phyloP scores from a whole-genome alignment of 306 rosid genomes.

The Fragaria vesca region DNA sequence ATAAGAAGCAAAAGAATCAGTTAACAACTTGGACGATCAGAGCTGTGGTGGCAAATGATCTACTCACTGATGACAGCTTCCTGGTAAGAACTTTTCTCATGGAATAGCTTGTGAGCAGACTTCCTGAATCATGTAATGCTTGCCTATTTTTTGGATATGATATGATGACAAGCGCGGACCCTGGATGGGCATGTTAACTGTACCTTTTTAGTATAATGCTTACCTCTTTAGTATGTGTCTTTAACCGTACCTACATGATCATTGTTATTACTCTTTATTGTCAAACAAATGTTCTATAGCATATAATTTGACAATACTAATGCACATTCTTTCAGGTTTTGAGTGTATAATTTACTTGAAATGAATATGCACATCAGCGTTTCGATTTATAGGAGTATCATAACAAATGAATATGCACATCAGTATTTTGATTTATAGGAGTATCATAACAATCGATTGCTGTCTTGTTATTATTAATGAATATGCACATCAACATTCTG shows the following conservation, averaged over 20 bases:
- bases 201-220: not conserved
- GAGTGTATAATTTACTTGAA: not conserved
- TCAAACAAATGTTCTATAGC: not conserved
- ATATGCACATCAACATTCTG: no score
- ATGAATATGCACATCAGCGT: not conserved
- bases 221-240: not conserved
- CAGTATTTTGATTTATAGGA: not conserved
- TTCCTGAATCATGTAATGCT: conserved; percentile 2
- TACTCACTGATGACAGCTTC: conserved; percentile 88
- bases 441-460: not conserved
- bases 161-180: conserved; percentile 15
- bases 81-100: conserved; percentile 51
- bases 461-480: not conserved
- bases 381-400: not conserved
- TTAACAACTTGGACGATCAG: conserved; percentile 57
- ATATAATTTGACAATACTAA: not conserved
- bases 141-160: conserved; percentile 15
- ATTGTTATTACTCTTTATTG: not conserved
- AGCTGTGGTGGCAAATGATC: conserved; percentile 79
- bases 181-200: not conserved
- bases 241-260: not conserved
- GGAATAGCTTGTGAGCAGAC: conserved; percentile 3
- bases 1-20: conserved; percentile 75
- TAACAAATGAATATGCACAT: not conserved
- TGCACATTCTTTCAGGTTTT: not conserved